Base-by-base conservation (phyloP, 2,329 filamentous ascomycete species). In the Penicillium griseofulvum region DNA sequence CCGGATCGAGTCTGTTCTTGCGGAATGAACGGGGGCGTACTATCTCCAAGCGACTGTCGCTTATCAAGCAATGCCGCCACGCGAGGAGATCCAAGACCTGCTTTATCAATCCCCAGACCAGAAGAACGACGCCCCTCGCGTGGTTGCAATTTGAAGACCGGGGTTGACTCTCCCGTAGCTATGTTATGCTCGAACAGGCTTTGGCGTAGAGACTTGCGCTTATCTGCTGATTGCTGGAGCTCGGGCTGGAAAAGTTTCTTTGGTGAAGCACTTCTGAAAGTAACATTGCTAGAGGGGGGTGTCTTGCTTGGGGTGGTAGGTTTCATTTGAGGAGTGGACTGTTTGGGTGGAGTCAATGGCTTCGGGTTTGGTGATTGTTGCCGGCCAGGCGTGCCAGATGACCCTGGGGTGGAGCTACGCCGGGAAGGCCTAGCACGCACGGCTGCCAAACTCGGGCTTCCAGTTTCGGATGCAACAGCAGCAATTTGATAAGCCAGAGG, bases 31-130 rank as follows among this genome's bases (percentile, higher is more conserved):
- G 81, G 76, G 14, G 78, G 76, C 1, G 87, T 83, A 22, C 82
- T 77, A 39, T 92, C 86, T 22, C 87, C 83, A 56, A 93, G 87
- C 1, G 89, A 91, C 43, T 78, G 81, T 46, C 90, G 83, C 33
- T 86, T 83, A 60, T 89, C 87, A 33, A 92, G 81, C 31, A 91
- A 79, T 28, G 85, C 87, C 22, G 87, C 81, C 51, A 93, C 83
- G 49, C 84, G 85, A 5, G 89, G 90, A 0, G 90, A 93, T 7
- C 90, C 89, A 52, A 92, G 80, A 0, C 89, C 89, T 58, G 81
- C 76, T 60, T 83, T 83, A 64, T 90, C 89, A 58, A 84, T 83
- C 22, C 89, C 88, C 57, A 91, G 68, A 0, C 88, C 87, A 14
- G 87, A 88, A 16, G 87, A 82, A 42, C 79, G 78, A 28, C 87